Base-by-base conservation (phyloP, 176 grass and related monocot genomes). In the Oryza coarctata region DNA sequence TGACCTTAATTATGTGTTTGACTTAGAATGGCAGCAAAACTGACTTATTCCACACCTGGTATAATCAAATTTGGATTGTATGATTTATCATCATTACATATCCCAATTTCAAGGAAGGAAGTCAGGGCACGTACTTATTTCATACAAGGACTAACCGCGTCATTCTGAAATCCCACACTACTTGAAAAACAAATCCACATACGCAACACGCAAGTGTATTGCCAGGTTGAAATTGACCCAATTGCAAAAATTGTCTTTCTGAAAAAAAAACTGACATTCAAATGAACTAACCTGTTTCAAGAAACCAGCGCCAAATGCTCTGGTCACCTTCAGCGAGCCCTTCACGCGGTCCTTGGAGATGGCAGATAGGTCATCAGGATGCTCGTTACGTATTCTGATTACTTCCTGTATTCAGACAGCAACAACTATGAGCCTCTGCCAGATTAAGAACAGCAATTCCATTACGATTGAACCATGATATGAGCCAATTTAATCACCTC, bases 301-400 rank as follows among this genome's bases (percentile, higher is more conserved):
- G 79, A 92, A 99, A 8, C 96, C 96, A 49, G 96, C 93, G 8
- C 96, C 96, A 14, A 99, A 99, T 1, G 96, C 93, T 88, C 96
- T 91, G 2, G 96, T 99, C 40, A 99, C 96, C 88, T 95, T 99
- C 71, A 99, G 64, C 29, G 96, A 99, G 20, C 96, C 96, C 77
- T 99, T 99, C 62, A 99, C 96, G 10, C 96, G 93, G 75, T 88
- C 87, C 58, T 99, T 99, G 22, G 82, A 68, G 61, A 95, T 90
- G 0, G 87, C 93, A 17, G 73, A 38, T n/a, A 91, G 72, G 70
- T 99, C 96, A 77, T 95, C 91, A 39, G 93, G 91, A 71, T 99
- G 96, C 73, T 99, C 91, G 15, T 94, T 95, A 52, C 58, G 90
- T 82, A 99, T 94, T 89, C 93, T 91, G 78, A 78, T 52, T 10